These are phyloP conservation scores for Themeda triandra DNA, from an alignment of 176 grass and related monocot species.

Conservation along the genomic window DNA sequence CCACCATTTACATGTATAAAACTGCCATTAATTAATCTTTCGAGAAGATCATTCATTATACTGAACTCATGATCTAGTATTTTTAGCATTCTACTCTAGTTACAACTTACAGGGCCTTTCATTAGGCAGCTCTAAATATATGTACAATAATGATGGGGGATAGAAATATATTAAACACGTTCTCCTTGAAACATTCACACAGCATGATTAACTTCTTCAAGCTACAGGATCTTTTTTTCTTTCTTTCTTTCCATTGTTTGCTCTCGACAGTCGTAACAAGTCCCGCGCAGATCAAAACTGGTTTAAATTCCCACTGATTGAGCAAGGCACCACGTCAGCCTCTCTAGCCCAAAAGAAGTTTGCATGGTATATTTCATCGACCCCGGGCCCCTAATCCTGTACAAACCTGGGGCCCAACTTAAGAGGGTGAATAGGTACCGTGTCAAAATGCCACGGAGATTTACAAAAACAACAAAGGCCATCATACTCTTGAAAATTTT, in stretches of 20 bases:
- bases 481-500: background rate
- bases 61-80: background rate
- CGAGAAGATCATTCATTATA: background rate
- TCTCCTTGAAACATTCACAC: conserved; percentile 1
- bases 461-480: background rate
- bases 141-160: background rate
- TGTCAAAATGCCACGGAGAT: conserved; percentile 22
- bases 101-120: conserved; percentile 19
- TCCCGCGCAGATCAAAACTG: conserved; percentile 29
- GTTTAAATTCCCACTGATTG: conserved; percentile 16
- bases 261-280: background rate
- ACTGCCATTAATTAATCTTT: background rate
- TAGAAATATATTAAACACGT: background rate
- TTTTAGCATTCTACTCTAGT: conserved; percentile 16
- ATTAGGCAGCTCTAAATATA: conserved; percentile 1
- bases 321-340: background rate
- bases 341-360: background rate
- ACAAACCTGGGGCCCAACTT: conserved; percentile 28
- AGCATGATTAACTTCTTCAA: background rate
- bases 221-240: background rate
- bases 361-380: conserved; percentile 11
- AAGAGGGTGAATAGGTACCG: background rate
- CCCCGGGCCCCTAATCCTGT: conserved; percentile 34
- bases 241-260: background rate
- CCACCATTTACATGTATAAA: background rate